phyloP scores from a whole-genome alignment of 2,329 filamentous ascomycete species.

The Verticillium nonalfalfae region DNA sequence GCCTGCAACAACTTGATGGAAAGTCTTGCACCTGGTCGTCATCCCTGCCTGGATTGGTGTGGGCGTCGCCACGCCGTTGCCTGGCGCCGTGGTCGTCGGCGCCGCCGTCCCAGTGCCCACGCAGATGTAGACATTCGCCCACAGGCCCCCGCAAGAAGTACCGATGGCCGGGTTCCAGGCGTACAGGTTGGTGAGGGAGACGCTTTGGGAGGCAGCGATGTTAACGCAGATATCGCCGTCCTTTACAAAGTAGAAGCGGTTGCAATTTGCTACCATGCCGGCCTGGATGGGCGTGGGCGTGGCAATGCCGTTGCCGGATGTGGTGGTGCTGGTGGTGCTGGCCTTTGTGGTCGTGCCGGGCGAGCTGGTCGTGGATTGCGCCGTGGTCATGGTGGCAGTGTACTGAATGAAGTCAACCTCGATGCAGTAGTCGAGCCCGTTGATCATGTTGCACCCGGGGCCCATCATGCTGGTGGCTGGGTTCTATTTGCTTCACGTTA shows the following conservation, averaged over 20 bases:
- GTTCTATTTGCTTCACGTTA: background rate
- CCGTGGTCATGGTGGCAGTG: too few species aligned
- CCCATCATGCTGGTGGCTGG: background rate
- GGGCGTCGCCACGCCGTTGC: background rate
- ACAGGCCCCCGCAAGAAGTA: slow-evolving; percentile 8
- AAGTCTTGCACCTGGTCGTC: too few species aligned
- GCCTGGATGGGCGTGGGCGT: slow-evolving; percentile 3
- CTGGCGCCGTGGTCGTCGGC: background rate
- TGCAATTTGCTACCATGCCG: slow-evolving; percentile 15
- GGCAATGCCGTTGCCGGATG: slow-evolving; percentile 8
- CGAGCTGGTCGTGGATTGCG: too few species aligned
- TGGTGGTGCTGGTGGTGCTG: slow-evolving; percentile 5
- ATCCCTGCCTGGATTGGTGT: background rate
- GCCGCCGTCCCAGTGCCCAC: slow-evolving; percentile 4
- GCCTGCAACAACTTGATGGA: too few species aligned
- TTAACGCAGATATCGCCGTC: slow-evolving; percentile 15
- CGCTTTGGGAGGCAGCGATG: slow-evolving; percentile 15
- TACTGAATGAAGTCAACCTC: background rate
- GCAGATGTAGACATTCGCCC: slow-evolving; percentile 8
- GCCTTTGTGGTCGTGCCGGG: too few species aligned
- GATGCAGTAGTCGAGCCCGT: background rate
- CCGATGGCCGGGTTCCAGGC: slow-evolving; percentile 14
- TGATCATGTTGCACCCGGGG: background rate
- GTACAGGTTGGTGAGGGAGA: slow-evolving; percentile 16
- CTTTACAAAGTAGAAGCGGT: slow-evolving; percentile 18